These are phyloP conservation scores for Allium fistulosum DNA, from an alignment of 106 monocot species.

Conservation along the genomic window DNA sequence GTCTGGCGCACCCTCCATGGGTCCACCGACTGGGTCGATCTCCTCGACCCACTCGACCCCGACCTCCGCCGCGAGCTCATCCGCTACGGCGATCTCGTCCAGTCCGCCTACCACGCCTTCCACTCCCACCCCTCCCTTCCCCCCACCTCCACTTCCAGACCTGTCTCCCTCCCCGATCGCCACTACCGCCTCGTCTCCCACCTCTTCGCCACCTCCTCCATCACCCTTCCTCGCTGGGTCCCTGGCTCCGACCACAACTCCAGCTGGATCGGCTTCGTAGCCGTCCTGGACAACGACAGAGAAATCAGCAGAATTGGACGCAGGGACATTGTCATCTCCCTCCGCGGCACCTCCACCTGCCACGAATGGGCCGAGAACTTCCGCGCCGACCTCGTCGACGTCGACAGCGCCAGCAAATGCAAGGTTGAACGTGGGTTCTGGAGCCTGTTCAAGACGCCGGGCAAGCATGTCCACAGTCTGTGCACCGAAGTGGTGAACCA, in stretches of 20 bases:
- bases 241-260: slow-evolving; percentile 24
- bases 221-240: slow-evolving; percentile 35
- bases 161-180: slow-evolving; percentile 31
- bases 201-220: slow-evolving; percentile 82
- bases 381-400: slow-evolving; percentile 31
- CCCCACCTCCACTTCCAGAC: slow-evolving; percentile 12
- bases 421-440: slow-evolving; percentile 63
- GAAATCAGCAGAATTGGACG: slow-evolving; percentile 60
- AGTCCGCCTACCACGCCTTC: slow-evolving; percentile 66
- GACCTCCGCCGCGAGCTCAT: slow-evolving; percentile 89
- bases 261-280: slow-evolving; percentile 70
- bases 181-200: slow-evolving; percentile 38
- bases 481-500: slow-evolving; percentile 30
- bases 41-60: slow-evolving; percentile 70
- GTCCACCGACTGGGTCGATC: slow-evolving; percentile 45
- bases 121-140: slow-evolving; percentile 8
- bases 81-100: slow-evolving; percentile 85
- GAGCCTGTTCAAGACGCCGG: slow-evolving; percentile 58
- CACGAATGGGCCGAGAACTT: slow-evolving; percentile 81
- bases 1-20: slow-evolving; percentile 67
- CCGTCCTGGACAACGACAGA: slow-evolving; percentile 41
- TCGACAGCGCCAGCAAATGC: background rate
- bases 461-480: slow-evolving; percentile 23
- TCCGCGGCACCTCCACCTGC: slow-evolving; percentile 68
- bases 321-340: slow-evolving; percentile 62